phyloP scores from a whole-genome alignment of 352 stramenopile genomes.

The Phytopythium chamaehyphon region DNA sequence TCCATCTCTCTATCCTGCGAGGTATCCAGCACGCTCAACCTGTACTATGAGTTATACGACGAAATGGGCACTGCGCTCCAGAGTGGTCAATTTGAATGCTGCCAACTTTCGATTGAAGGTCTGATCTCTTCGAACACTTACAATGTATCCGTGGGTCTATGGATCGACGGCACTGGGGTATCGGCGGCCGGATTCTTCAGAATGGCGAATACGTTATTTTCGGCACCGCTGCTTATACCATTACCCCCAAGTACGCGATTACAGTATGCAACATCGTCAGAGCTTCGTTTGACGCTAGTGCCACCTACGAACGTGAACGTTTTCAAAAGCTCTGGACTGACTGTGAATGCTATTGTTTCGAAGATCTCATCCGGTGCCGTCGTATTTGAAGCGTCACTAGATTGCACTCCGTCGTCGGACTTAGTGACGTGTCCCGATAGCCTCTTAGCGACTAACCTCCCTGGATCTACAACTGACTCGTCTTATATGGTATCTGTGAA shows the following conservation, averaged over 20 bases:
- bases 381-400: conserved; percentile 8
- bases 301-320: conserved; percentile 11
- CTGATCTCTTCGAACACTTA: not conserved
- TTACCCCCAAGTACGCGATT: conserved; percentile 16
- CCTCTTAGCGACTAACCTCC: conserved; percentile 9
- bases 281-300: conserved; percentile 20
- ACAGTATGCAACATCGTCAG: conserved; percentile 16
- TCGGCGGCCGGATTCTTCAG: no score
- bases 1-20: conserved; percentile 26
- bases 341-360: not conserved
- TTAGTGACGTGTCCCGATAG: conserved; percentile 18
- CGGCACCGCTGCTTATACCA: conserved; percentile 10
- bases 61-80: not conserved
- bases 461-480: conserved; percentile 5
- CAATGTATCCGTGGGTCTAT: not conserved
- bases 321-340: conserved; percentile 9
- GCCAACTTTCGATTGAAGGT: not conserved
- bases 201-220: not conserved
- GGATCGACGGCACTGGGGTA: not conserved
- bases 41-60: not conserved
- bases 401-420: conserved; percentile 2
- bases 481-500: conserved; percentile 23
- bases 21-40: not conserved
- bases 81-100: not conserved
- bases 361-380: not conserved